Percentiles rank a stretch among this genome's conserved stretches.
These are phyloP conservation scores for Saprolegnia parasitica DNA, from an alignment of 352 stramenopile species.

Conservation along the genomic window DNA sequence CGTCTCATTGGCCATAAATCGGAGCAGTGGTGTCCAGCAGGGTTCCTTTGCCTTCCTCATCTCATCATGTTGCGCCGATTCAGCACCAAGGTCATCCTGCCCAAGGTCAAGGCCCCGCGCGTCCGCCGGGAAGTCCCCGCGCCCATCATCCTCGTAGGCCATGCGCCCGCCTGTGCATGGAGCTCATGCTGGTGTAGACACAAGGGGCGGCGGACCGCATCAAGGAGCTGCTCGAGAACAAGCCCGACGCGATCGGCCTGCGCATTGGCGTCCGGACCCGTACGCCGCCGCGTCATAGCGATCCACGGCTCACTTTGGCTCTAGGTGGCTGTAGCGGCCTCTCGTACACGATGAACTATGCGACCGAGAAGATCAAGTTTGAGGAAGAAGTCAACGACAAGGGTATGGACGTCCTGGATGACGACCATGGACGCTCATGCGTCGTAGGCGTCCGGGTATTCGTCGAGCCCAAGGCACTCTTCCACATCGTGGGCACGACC, in stretches of 20 bases:
- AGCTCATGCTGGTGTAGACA: constrained; percentile 44
- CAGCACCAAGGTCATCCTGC: constrained; percentile 9
- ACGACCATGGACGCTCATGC: not conserved
- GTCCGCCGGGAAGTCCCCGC: constrained; percentile 26
- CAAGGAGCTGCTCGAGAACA: constrained; percentile 73
- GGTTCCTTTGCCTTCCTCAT: constrained; percentile 16
- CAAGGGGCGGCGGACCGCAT: constrained; percentile 85
- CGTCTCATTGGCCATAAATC: constrained; percentile 1
- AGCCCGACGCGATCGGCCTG: constrained; percentile 91
- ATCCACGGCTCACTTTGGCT: not conserved
- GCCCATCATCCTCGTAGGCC: constrained; percentile 28
- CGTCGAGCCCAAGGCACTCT: constrained; percentile 97
- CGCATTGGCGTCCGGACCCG: constrained; percentile 92
- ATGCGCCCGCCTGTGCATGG: constrained; percentile 3
- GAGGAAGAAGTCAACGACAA: constrained; percentile 92
- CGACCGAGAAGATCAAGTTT: constrained; percentile 90
- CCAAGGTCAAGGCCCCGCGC: constrained; percentile 8
- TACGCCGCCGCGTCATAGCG: constrained; percentile 35
- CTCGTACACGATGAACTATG: constrained; percentile 99
- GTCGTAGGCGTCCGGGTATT: constrained; percentile 92
- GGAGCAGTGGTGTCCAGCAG: not conserved
- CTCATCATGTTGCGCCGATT: constrained; percentile 16
- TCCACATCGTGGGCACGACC: constrained; percentile 97
- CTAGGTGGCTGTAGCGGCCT: constrained; percentile 96
- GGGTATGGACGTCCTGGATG: constrained; percentile 34